These are phyloP conservation scores for Rhizomucor pusillus DNA, from an alignment of 371 early-diverging fungal species.

Conservation along the genomic window DNA sequence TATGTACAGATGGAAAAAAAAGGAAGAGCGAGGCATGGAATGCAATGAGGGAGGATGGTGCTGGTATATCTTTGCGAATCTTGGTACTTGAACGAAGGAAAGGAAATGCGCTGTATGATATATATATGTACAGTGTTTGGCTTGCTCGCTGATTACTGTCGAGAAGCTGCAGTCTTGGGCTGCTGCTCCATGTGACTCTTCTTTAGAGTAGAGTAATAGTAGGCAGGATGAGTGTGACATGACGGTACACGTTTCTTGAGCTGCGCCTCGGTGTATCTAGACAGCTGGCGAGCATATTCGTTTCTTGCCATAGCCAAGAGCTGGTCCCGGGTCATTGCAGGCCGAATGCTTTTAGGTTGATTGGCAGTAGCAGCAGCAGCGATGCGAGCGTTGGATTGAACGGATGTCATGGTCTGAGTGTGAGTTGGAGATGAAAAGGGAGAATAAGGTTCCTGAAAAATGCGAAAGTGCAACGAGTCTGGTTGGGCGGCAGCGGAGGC, in stretches of 20 bases:
- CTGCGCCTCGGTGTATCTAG: conserved; percentile 35
- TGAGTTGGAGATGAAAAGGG: background rate
- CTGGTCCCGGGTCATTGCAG: conserved; percentile 22
- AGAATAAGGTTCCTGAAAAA: background rate
- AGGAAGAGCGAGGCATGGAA: no score
- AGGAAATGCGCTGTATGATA: no score
- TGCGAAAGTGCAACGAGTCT: no score
- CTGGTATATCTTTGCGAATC: no score
- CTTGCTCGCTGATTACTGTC: no score
- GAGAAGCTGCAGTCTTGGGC: background rate
- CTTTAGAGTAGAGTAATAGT: background rate
- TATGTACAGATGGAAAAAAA: no score
- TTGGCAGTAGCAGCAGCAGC: background rate
- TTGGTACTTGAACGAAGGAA: no score
- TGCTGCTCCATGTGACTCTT: background rate
- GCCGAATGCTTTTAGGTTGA: conserved; percentile 2
- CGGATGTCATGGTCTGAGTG: conserved; percentile 4
- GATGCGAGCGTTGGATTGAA: conserved; percentile 1
- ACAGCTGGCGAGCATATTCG: conserved; percentile 42
- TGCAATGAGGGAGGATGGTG: no score
- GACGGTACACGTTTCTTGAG: conserved; percentile 27
- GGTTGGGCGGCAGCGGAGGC: no score
- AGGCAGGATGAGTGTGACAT: conserved; percentile 21
- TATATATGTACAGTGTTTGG: no score
- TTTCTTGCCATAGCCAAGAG: conserved; percentile 30